Evolutionary conservation across 1,139 yeast species (phyloP).

Genomic region (Entelexis paramagnoliae): DNA sequence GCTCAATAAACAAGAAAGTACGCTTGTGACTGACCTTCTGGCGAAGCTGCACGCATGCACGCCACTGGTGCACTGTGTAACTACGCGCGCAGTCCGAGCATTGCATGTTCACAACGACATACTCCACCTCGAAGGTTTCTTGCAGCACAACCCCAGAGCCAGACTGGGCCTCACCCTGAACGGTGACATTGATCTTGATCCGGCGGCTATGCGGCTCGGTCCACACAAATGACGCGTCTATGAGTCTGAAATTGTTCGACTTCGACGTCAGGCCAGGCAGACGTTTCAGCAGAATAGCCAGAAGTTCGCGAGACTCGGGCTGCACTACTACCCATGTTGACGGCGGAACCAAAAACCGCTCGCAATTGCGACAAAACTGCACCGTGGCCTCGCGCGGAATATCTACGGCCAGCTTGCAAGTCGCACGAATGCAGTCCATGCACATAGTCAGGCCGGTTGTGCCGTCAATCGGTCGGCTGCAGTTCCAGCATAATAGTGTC

Average conservation of each 20-base stretch:
- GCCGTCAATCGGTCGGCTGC: slow-evolving; percentile 98
- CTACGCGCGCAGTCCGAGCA: slow-evolving; percentile 98
- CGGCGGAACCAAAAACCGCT: slow-evolving; percentile 90
- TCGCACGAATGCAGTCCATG: slow-evolving; percentile 89
- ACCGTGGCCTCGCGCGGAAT: slow-evolving; percentile 91
- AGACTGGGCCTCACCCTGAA: slow-evolving; percentile 97
- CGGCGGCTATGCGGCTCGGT: slow-evolving; percentile 98
- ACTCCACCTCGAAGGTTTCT: slow-evolving; percentile 92
- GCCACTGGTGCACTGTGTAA: slow-evolving; percentile 94
- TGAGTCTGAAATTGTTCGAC: slow-evolving; percentile 59
- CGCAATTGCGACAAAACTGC: slow-evolving; percentile 95
- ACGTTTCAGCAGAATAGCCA: slow-evolving; percentile 81
- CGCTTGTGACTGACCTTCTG: slow-evolving; percentile 96
- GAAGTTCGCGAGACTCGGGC: slow-evolving; percentile 80
- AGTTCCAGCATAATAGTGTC: slow-evolving; percentile 91
- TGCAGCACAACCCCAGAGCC: slow-evolving; percentile 77
- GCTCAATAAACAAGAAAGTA: slow-evolving; percentile 90
- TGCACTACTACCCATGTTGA: slow-evolving; percentile 86
- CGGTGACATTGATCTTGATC: slow-evolving; percentile 78
- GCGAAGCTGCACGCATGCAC: slow-evolving; percentile 92
- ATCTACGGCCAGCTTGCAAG: slow-evolving; percentile 89
- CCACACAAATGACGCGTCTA: slow-evolving; percentile 95
- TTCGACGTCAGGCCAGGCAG: slow-evolving; percentile 55
- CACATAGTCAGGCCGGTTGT: slow-evolving; percentile 92
- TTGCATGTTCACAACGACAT: slow-evolving; percentile 89